These are phyloP conservation scores for Aureobasidium sp. DNA, from an alignment of 2,329 filamentous ascomycete genomes.

Conservation along the genomic window DNA sequence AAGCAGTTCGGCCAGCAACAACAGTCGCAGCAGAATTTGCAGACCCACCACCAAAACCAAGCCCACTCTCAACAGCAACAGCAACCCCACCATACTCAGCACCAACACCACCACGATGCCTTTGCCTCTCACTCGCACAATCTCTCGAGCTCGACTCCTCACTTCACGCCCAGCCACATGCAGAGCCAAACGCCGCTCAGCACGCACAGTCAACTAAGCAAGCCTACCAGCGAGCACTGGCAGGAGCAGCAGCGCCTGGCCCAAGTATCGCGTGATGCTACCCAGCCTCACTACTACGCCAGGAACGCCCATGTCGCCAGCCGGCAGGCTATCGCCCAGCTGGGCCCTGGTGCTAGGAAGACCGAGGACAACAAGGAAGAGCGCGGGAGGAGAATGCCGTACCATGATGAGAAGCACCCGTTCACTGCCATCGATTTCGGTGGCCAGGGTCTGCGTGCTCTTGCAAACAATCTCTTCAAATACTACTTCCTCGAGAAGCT, in stretches of 20 bases:
- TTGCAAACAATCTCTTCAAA: conserved; percentile 70
- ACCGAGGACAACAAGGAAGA: conserved; percentile 34
- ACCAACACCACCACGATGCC: conserved; percentile 48
- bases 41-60: conserved; percentile 30
- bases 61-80: conserved; percentile 42
- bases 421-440: conserved; percentile 78
- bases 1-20: conserved; percentile 61
- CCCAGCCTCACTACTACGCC: conserved; percentile 67
- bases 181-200: conserved; percentile 51
- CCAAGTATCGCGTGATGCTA: conserved; percentile 61
- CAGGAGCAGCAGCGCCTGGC: conserved; percentile 74
- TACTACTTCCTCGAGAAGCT: conserved; percentile 88
- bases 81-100: conserved; percentile 34
- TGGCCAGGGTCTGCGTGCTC: conserved; percentile 82
- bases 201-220: conserved; percentile 47
- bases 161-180: conserved; percentile 50
- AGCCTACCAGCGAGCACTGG: conserved; percentile 66
- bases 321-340: conserved; percentile 51
- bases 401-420: conserved; percentile 4
- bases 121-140: conserved; percentile 54
- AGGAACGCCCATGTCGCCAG: conserved; percentile 62
- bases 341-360: conserved; percentile 38
- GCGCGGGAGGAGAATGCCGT: conserved; percentile 9
- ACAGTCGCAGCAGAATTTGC: conserved; percentile 24
- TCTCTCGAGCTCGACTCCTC: conserved; percentile 55